Conservation (phyloP, 306 rosid genomes). For the Mimosa pudica region DNA sequence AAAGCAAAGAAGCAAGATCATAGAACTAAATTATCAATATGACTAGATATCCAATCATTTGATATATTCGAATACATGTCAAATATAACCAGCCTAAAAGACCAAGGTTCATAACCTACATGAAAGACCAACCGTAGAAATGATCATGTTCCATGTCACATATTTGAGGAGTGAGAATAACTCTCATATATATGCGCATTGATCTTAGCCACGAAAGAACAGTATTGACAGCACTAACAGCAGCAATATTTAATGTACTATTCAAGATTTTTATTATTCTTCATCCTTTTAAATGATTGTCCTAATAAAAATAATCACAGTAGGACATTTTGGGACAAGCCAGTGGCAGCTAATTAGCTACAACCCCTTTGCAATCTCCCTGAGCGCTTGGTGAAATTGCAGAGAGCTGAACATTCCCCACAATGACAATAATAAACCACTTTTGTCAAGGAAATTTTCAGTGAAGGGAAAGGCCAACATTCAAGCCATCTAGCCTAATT, state of each 20-base stretch:
- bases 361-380: not conserved
- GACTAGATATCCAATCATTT: not conserved
- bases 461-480: slow-evolving; percentile 1
- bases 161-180: not conserved
- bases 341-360: not conserved
- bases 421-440: not conserved
- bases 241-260: not conserved
- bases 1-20: not conserved
- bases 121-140: not conserved
- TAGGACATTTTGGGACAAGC: not conserved
- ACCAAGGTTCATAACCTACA: not conserved
- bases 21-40: not conserved
- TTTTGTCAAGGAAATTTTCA: not conserved
- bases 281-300: not conserved
- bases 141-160: not conserved
- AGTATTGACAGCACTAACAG: not conserved
- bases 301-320: not conserved
- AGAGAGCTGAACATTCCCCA: slow-evolving; percentile 6
- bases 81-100: not conserved
- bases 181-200: not conserved
- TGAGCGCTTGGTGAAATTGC: not conserved
- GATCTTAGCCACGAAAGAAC: not conserved
- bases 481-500: not conserved
- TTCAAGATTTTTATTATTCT: not conserved
- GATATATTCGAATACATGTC: not conserved